Percentiles rank a stretch among this genome's conserved stretches.
These are phyloP conservation scores for Thelonectria olida DNA, from an alignment of 2,329 filamentous ascomycete genomes.

Conservation along the genomic window DNA sequence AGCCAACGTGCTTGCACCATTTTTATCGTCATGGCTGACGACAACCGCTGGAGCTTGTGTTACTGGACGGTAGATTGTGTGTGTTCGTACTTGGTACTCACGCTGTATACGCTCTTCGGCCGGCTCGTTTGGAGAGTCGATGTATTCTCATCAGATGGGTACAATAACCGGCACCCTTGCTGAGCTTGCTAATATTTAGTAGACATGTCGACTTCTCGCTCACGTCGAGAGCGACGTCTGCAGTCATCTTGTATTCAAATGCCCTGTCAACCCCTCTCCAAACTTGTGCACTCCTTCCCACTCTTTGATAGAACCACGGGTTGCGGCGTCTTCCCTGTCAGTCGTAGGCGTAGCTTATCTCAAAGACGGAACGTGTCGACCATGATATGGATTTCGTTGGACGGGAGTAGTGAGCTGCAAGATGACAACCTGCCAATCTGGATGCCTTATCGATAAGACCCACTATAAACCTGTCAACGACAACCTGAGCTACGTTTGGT, in stretches of 20 bases:
- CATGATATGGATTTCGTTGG: too few relatives aligned
- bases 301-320: neutral
- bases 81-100: neutral
- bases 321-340: neutral
- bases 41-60: neutral
- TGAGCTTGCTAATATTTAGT: neutral
- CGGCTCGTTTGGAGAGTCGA: neutral
- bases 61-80: neutral
- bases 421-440: too few relatives aligned
- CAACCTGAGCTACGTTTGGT: slow-evolving; percentile 3
- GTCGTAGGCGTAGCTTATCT: neutral
- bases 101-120: too few relatives aligned
- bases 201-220: neutral
- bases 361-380: too few relatives aligned
- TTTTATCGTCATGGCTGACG: slow-evolving; percentile 8
- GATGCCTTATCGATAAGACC: slow-evolving; percentile 21
- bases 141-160: neutral
- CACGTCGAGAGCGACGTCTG: neutral
- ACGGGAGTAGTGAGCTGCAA: too few relatives aligned
- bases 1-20: slow-evolving; percentile 5
- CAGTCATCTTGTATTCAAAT: neutral
- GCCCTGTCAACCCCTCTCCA: neutral
- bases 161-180: neutral
- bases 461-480: neutral
- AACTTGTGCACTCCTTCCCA: neutral